Percentiles rank a stretch among this genome's conserved stretches.
Evolutionary conservation across 352 stramenopile genomes (phyloP).

Genomic region (Globisporangium solare): DNA sequence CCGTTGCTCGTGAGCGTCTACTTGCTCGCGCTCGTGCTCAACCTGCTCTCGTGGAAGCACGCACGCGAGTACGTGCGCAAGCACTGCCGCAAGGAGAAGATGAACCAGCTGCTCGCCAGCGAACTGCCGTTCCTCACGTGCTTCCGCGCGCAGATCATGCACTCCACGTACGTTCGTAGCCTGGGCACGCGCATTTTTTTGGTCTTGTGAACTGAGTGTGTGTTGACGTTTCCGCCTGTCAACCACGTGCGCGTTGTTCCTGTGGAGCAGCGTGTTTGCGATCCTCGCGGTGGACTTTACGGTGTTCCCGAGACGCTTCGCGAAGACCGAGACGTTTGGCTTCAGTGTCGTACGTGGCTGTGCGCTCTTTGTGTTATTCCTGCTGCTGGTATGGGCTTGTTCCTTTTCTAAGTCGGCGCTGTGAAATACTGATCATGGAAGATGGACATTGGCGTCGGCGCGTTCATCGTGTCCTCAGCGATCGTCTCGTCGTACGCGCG

Average conservation of each 20-base stretch:
- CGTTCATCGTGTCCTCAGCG: constrained; percentile 90
- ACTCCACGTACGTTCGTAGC: constrained; percentile 56
- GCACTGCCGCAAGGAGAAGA: constrained; percentile 78
- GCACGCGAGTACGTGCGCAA: constrained; percentile 71
- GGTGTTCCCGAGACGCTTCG: constrained; percentile 93
- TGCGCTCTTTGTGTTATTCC: too few species aligned
- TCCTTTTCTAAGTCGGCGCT: too few species aligned
- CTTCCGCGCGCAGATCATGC: constrained; percentile 79
- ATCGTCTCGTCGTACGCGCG: constrained; percentile 73
- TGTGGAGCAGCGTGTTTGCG: constrained; percentile 55
- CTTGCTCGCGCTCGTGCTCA: constrained; percentile 39
- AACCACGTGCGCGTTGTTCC: neutral
- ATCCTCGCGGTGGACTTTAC: constrained; percentile 99
- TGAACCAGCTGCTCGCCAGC: constrained; percentile 66
- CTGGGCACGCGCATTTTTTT: neutral
- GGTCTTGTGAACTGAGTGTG: neutral
- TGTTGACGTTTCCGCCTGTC: neutral
- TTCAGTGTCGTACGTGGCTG: constrained; percentile 86
- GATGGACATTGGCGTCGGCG: constrained; percentile 97
- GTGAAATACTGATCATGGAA: constrained; percentile 10
- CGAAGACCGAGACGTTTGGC: constrained; percentile 94
- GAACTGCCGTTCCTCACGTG: constrained; percentile 77
- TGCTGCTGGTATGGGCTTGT: too few species aligned
- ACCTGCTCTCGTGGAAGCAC: constrained; percentile 63
- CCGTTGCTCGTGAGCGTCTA: constrained; percentile 61